Base-by-base conservation (phyloP, 83 land plant genomes). In the Picea abies region DNA sequence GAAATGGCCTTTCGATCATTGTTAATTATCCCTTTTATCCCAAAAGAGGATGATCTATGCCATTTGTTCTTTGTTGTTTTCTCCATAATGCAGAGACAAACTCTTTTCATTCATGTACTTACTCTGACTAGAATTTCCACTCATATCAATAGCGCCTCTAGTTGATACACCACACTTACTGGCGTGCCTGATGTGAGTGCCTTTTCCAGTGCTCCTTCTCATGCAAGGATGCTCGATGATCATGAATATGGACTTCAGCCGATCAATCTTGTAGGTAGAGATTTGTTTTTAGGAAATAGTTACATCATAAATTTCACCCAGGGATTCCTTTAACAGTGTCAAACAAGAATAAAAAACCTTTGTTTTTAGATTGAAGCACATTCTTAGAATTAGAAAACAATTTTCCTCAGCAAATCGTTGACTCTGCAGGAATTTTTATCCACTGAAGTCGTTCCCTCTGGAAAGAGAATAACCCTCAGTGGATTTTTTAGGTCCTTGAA, bases 231-330 rank as follows among this genome's bases (percentile, higher is more conserved):
- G 96, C 81, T 0, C 96, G 95, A 16, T 83, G 88, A 60, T 92
- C 80, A 82, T 97, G 96, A 37, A 97, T 93, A 66, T 97, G 98
- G 62, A 97, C 99, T 84, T 97, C 98, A 6, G 93, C 86, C 60
- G 99, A 85, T 95, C 98, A 63, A 89, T 91, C 10, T 98, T 98
- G 60, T 88, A 91, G 2, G 89, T 88, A 44, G 98, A 97, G 79
- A 92, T 90, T 4, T 93, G 56, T 87, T 91, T 93, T 90, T 96
- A 96, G 0, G 88, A 95, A 80, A 97, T 93, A 29, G 95, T 97
- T 47, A 97, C 82, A 87, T 97, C 99, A 87, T 97, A 97, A 63
- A 97, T 98, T 94, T 96, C 95, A 87, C 92, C 97, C 64, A 95
- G 73, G 19, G 97, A 92, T 71, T 80, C 82, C 69, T 90, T 91